Evolutionary conservation across 176 grass and related monocot species (phyloP).

Genomic region (Aegilops tauschii): DNA sequence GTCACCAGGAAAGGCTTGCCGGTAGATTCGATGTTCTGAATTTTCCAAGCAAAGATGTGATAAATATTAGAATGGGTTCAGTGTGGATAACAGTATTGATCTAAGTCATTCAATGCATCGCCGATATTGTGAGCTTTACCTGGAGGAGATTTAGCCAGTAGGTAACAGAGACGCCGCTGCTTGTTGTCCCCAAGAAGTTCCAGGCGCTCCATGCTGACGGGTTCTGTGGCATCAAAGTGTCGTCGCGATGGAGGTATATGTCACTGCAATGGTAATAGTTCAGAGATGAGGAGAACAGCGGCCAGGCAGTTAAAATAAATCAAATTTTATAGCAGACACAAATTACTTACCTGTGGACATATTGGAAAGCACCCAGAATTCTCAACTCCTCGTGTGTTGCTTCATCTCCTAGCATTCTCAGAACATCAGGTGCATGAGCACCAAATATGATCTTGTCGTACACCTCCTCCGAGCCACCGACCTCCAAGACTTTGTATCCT

Average conservation of each 20-base stretch:
- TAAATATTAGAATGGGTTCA: neutral
- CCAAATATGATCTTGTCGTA: constrained; percentile 73
- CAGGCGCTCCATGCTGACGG: constrained; percentile 85
- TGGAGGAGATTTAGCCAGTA: constrained; percentile 94
- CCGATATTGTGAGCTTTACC: constrained; percentile 26
- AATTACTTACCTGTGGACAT: constrained; percentile 53
- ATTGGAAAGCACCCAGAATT: constrained; percentile 85
- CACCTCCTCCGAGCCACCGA: constrained; percentile 50
- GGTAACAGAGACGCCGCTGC: constrained; percentile 65
- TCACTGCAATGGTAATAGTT: constrained; percentile 44
- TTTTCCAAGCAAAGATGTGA: neutral
- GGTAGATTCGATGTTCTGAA: constrained; percentile 68
- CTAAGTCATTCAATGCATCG: neutral
- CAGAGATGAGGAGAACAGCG: neutral
- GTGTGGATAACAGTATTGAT: neutral
- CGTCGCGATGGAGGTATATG: constrained; percentile 80
- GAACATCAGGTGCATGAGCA: constrained; percentile 76
- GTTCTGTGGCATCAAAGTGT: constrained; percentile 76
- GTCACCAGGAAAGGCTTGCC: constrained; percentile 64
- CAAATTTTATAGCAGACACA: too few species aligned
- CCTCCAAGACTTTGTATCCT: constrained; percentile 46
- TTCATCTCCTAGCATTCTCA: constrained; percentile 63
- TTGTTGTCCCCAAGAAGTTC: constrained; percentile 80
- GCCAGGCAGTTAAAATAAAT: neutral
- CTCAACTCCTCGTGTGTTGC: constrained; percentile 69